These are phyloP conservation scores for Bathelium albidoporum DNA, from an alignment of 495 filamentous ascomycete species.

Conservation along the genomic window DNA sequence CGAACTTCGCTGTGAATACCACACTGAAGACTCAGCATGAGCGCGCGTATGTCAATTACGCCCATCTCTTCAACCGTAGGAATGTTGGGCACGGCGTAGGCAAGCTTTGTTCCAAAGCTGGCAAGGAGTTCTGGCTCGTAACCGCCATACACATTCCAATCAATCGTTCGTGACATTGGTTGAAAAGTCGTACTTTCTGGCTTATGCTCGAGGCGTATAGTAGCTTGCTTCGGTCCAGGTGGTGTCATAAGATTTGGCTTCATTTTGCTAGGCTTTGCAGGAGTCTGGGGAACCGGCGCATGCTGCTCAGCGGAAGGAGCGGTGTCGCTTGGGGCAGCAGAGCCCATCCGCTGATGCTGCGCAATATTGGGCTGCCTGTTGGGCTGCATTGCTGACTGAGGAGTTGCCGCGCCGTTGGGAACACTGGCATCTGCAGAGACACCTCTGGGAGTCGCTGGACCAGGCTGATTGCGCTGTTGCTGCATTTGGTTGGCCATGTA, in stretches of 20 bases:
- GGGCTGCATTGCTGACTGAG: slow-evolving; percentile 8
- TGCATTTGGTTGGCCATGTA: slow-evolving; percentile 33
- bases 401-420: slow-evolving; percentile 18
- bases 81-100: slow-evolving; percentile 53
- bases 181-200: slow-evolving; percentile 20
- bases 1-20: slow-evolving; percentile 82
- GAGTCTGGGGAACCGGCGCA: neutral
- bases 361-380: slow-evolving; percentile 12
- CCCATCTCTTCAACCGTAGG: slow-evolving; percentile 72
- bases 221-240: slow-evolving; percentile 11
- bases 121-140: slow-evolving; percentile 13
- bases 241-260: slow-evolving; percentile 12
- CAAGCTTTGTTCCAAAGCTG: slow-evolving; percentile 15
- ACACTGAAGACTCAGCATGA: slow-evolving; percentile 84
- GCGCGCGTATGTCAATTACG: slow-evolving; percentile 78
- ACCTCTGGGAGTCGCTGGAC: slow-evolving; percentile 16
- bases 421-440: slow-evolving; percentile 25
- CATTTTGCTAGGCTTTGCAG: slow-evolving; percentile 1
- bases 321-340: slow-evolving; percentile 1
- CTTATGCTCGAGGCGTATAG: slow-evolving; percentile 12
- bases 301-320: neutral
- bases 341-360: slow-evolving; percentile 10
- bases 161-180: slow-evolving; percentile 12
- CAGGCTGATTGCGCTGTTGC: slow-evolving; percentile 28
- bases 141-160: slow-evolving; percentile 16